Evolutionary conservation across 2,329 filamentous ascomycete genomes (phyloP).

Genomic region (Trichoderma oligosporum): DNA sequence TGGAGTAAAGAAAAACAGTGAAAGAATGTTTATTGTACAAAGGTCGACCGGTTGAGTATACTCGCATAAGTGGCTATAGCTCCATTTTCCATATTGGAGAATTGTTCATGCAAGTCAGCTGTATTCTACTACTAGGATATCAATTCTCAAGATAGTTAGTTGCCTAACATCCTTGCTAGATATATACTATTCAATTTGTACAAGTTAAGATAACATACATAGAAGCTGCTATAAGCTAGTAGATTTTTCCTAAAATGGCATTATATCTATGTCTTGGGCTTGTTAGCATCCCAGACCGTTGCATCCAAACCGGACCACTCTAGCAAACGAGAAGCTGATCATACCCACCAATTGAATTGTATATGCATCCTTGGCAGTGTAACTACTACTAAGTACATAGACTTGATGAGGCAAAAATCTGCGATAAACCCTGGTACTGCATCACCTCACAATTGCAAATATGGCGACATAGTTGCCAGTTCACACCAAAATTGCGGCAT

Average conservation of each 20-base stretch:
- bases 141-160: background rate
- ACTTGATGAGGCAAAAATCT: background rate
- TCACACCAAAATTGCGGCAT: background rate
- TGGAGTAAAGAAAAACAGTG: background rate
- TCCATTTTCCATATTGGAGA: background rate
- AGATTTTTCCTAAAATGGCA: background rate
- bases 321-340: background rate
- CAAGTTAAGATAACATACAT: too few relatives aligned
- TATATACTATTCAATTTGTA: too few relatives aligned
- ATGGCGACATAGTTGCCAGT: slow-evolving; percentile 11
- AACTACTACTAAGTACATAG: background rate
- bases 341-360: background rate
- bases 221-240: too few relatives aligned
- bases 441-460: slow-evolving; percentile 18
- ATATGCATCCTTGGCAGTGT: background rate
- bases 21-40: too few relatives aligned
- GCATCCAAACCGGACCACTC: background rate
- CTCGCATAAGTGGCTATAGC: background rate
- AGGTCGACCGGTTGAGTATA: background rate
- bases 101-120: background rate
- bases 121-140: background rate
- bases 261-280: background rate
- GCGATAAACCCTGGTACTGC: background rate
- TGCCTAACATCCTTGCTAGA: background rate
- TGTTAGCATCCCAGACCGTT: background rate